Evolutionary conservation across 78 protist species (phyloP).

Genomic region (Dictyostelium intermedium): DNA sequence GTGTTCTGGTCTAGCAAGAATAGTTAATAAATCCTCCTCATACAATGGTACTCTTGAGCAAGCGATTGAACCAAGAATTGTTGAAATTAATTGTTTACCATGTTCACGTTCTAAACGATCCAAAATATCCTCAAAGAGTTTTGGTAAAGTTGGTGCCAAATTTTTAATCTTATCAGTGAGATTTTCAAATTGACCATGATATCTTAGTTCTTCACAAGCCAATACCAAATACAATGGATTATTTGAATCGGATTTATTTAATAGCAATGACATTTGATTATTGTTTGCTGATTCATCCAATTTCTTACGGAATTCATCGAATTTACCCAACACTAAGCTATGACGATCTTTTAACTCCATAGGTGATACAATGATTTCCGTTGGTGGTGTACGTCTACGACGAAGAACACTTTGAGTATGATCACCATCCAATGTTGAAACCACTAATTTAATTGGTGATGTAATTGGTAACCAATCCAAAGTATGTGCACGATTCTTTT

Average conservation of each 20-base stretch:
- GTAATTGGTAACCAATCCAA: slow-evolving; percentile 79
- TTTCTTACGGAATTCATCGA: slow-evolving; percentile 78
- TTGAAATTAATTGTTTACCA: slow-evolving; percentile 35
- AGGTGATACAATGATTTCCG: slow-evolving; percentile 20
- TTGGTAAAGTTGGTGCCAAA: slow-evolving; percentile 50
- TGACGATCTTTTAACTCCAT: slow-evolving; percentile 59
- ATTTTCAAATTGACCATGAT: slow-evolving; percentile 76
- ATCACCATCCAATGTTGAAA: slow-evolving; percentile 55
- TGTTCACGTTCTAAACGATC: slow-evolving; percentile 79
- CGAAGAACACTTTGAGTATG: slow-evolving; percentile 9
- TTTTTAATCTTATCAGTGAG: slow-evolving; percentile 56
- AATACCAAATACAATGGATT: slow-evolving; percentile 75
- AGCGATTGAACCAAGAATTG: slow-evolving; percentile 49
- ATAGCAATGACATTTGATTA: slow-evolving; percentile 68
- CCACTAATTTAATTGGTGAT: slow-evolving; percentile 21
- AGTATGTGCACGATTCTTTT: slow-evolving; percentile 56
- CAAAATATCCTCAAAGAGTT: slow-evolving; percentile 61
- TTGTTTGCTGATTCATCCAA: slow-evolving; percentile 77
- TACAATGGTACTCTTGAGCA: slow-evolving; percentile 63
- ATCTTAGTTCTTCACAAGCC: slow-evolving; percentile 78
- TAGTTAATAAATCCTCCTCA: slow-evolving; percentile 9
- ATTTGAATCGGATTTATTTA: slow-evolving; percentile 70
- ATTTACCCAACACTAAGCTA: slow-evolving; percentile 13
- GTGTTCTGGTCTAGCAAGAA: slow-evolving; percentile 27
- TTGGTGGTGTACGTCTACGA: slow-evolving; percentile 21